Base-by-base conservation (phyloP, 768 basidiomycete genomes). In the Tephrocybe sp. region DNA sequence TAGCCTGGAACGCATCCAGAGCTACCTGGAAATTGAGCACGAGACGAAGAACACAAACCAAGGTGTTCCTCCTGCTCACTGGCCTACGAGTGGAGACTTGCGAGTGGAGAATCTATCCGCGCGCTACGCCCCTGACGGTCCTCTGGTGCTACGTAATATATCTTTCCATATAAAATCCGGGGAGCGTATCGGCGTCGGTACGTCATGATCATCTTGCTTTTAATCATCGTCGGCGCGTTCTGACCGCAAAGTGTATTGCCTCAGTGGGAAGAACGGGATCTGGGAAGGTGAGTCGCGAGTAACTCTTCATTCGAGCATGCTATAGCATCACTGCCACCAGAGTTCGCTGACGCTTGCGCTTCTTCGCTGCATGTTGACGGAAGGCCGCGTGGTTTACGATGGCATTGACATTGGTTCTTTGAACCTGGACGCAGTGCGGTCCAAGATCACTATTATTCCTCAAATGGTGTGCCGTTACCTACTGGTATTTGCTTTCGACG, bases 1-100 rank as follows among this genome's bases (percentile, higher is more conserved):
- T 35, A 75, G 76, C 56, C 60, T 75, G 23, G 91, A 94, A 61
- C 85, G 92, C 52, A 83, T 92, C 1, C 78, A 86, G 48, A 85
- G 65, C 1, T 86, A 82, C 60, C 61, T 84, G 14, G 60, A 70
- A 31, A 82, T 84, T 48, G 83, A 84, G 34, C 79, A 82, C 43
- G 83, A 86, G 60, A 72, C 73, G 4, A 63, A 68, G 49, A 50
- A 72, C 3, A 69, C 69, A 0, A 51, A 64, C 13, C 50, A 60
- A 9, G 76, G 77, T 39, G 65, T 68, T 34, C 84, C 84, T 4
- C 84, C 85, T 2, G 84, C 84, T 0, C 74, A 82, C 51, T 87
- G 85, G 85, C 84, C 85, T 0, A 68, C 78, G 6, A 79, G 76
- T 14, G 85, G 85, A 7, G 68, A 74, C 19, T 68, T 87, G 30